Conservation (phyloP, 441 rosid genomes). For the Populus hybrid region DNA sequence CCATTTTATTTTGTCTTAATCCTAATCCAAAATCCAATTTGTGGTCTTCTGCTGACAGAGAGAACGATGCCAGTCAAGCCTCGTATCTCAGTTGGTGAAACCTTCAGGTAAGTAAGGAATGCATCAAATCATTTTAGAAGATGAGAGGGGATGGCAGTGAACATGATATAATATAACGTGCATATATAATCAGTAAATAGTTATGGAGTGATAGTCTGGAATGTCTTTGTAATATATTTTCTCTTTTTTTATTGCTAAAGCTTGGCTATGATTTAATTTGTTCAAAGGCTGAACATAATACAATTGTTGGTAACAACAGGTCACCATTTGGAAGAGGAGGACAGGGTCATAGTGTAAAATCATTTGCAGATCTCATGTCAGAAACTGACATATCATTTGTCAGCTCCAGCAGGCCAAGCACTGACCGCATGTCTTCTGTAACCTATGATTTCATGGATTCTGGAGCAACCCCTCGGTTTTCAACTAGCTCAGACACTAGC, state of each 20-base stretch:
- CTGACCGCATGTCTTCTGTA: constrained; percentile 47
- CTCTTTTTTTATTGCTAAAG: no score
- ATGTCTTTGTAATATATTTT: background rate
- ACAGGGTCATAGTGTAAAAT: constrained; percentile 20
- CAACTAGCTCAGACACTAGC: constrained; percentile 61
- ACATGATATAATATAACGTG: no score
- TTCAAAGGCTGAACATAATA: background rate
- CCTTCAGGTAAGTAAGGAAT: constrained; percentile 41
- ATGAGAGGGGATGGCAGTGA: no score
- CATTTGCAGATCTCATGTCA: constrained; percentile 42
- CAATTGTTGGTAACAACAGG: constrained; percentile 35
- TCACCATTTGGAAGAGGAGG: constrained; percentile 42
- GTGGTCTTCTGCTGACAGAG: constrained; percentile 35
- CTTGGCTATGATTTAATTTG: background rate
- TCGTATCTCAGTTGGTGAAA: constrained; percentile 46
- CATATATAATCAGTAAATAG: background rate
- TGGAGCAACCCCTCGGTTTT: constrained; percentile 36
- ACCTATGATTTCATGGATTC: constrained; percentile 49
- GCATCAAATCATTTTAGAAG: no score
- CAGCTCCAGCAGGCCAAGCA: constrained; percentile 79
- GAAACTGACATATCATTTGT: constrained; percentile 79
- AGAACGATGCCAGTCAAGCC: constrained; percentile 35
- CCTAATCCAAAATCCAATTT: background rate
- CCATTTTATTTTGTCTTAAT: background rate
- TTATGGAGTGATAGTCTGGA: no score